Base-by-base conservation (phyloP, 2,329 filamentous ascomycete genomes). In the Sporothrix mexicana region DNA sequence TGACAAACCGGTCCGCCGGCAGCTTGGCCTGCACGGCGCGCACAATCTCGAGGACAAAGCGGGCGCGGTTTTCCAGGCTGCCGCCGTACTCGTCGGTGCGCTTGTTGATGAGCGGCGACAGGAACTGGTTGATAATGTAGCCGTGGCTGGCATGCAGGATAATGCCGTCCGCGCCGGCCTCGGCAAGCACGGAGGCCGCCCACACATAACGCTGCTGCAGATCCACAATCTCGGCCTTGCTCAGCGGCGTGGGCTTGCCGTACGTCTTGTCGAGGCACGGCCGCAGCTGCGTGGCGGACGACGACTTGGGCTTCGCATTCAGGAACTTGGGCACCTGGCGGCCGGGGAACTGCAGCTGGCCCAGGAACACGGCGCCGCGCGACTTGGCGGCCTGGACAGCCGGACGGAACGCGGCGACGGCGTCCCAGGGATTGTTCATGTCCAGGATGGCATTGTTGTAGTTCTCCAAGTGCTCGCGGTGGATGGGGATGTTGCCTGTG, bases 401-500 rank as follows among this genome's bases (percentile, higher is more conserved):
- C 20, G 61, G 61, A 2, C 43, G 41, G n/a, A 66, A 66, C 2
- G 61, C 61, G 1, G 61, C 41, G 3, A 66, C 61, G 5, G 61
- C 41, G 43, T 66, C 61, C 61, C 61, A 66, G 10, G 43, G 61
- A 12, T 66, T 47, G 61, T 66, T 66, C 41, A 66, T 66, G 41
- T 66, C 61, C 1, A 66, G 41, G 2, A 66, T 20, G 20, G 61
- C 61, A 23, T 66, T 66, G 61, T 12, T 66, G 43, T 66, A 66
- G 43, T 66, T 66, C 20, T 66, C 61, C 2, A 66, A 10, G 12
- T 66, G 41, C 41, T 66, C 61, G 43, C 61, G 61, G 61, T 66
- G 61, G 41, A 66, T 66, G 61, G 59, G 61, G n/a, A 66, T 66
- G 61, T 66, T 66, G 41, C 61, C 61, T 43, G 61, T 47, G 43